Conservation (phyloP, 441 rosid species). For the Kokia cookei region DNA sequence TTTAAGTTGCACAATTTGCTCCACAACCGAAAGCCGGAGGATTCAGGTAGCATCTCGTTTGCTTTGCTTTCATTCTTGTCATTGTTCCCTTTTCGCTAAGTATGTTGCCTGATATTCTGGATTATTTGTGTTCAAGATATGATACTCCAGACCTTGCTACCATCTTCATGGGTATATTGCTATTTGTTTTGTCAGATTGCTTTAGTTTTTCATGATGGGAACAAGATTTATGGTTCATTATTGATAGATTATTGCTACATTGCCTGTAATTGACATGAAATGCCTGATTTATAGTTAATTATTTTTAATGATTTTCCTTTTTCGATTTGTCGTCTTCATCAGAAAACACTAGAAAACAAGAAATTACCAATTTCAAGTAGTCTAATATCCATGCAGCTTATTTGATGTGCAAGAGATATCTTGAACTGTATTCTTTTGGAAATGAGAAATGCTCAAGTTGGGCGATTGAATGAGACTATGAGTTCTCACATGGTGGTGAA, state of each 20-base stretch:
- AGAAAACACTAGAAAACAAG: neutral
- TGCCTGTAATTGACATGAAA: slow-evolving; percentile 1
- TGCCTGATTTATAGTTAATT: neutral
- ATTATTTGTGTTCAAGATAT: neutral
- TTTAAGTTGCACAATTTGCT: slow-evolving; percentile 75
- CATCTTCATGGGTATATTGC: slow-evolving; percentile 1
- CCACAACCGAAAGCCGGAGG: slow-evolving; percentile 54
- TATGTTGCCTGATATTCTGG: slow-evolving; percentile 1
- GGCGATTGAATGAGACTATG: neutral
- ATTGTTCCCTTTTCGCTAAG: neutral
- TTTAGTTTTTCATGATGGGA: neutral
- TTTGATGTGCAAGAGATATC: slow-evolving; percentile 5
- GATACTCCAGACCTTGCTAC: neutral
- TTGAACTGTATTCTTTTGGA: neutral
- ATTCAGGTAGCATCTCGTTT: slow-evolving; percentile 47
- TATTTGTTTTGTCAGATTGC: neutral
- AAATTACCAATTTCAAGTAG: neutral
- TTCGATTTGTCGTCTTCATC: neutral
- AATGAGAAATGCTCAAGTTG: neutral
- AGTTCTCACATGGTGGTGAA: neutral
- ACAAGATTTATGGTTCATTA: neutral
- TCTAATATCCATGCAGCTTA: neutral
- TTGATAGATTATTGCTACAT: neutral
- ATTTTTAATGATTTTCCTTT: neutral
- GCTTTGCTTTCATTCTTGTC: slow-evolving; percentile 7